A percentile compares a stretch with the other conserved stretches of the same genome.
These are phyloP conservation scores for Sphagnum contortum DNA, from an alignment of 225 moss, liverwort and hornwort genomes.

Conservation along the genomic window DNA sequence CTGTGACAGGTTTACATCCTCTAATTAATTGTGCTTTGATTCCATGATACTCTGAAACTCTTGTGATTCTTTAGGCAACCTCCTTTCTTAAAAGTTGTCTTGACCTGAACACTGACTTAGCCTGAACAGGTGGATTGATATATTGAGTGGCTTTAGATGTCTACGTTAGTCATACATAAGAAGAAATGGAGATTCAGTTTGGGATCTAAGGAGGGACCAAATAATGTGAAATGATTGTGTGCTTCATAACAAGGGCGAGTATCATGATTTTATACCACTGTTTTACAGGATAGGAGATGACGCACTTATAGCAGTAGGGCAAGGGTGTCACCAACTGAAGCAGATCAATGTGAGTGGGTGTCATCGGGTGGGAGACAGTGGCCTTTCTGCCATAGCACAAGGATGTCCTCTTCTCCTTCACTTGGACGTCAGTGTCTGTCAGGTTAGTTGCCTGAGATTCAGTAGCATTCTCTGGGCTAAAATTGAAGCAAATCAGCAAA, in stretches of 20 bases:
- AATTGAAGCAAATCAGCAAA: not conserved
- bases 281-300: conserved; percentile 58
- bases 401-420: conserved; percentile 56
- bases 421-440: conserved; percentile 67
- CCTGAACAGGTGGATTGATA: too few species aligned
- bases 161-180: too few species aligned
- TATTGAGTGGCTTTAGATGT: too few species aligned
- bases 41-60: too few species aligned
- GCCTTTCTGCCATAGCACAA: conserved; percentile 52
- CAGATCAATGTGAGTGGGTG: conserved; percentile 71
- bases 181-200: too few species aligned
- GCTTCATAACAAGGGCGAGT: not conserved
- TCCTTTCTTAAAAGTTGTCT: too few species aligned
- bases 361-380: conserved; percentile 55
- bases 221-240: not conserved
- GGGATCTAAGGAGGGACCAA: too few species aligned
- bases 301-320: conserved; percentile 57
- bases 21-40: not conserved
- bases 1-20: conserved; percentile 48
- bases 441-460: conserved; percentile 22
- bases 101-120: too few species aligned
- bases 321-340: conserved; percentile 55
- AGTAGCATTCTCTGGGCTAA: too few species aligned
- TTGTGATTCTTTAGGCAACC: too few species aligned
- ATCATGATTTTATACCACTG: not conserved